A percentile compares a stretch with the other conserved stretches of the same genome.
Conservation (phyloP, 192 early-diverging fungal species). For the Podila minutissima region DNA sequence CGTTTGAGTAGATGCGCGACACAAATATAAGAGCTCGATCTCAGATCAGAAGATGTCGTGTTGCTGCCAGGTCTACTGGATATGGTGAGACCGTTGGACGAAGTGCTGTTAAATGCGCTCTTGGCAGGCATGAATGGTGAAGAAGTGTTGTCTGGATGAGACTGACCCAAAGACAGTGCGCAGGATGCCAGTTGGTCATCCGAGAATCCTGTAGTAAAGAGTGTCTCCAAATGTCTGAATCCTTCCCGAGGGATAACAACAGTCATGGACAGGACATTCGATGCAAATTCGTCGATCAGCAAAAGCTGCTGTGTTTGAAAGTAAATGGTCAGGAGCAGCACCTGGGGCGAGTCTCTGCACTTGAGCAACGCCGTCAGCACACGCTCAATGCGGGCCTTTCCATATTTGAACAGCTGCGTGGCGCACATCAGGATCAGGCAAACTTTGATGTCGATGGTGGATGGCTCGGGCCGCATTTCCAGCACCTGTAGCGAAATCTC, state of each 20-base stretch:
- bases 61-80: background rate
- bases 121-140: background rate
- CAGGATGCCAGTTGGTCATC: conserved; percentile 28
- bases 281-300: conserved; percentile 37
- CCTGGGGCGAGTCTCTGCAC: conserved; percentile 31
- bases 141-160: background rate
- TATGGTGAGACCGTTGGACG: background rate
- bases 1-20: conserved; percentile 30
- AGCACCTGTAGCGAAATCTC: conserved; percentile 37
- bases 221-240: conserved; percentile 22
- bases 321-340: conserved; percentile 19
- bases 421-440: conserved; percentile 44
- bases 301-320: conserved; percentile 28
- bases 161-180: conserved; percentile 26
- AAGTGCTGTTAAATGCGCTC: background rate
- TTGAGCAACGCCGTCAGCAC: conserved; percentile 21
- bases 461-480: conserved; percentile 34
- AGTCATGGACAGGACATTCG: conserved; percentile 29
- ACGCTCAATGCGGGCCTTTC: conserved; percentile 12
- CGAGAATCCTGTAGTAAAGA: conserved; percentile 23
- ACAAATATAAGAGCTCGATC: conserved; percentile 30
- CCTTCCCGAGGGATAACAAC: conserved; percentile 33
- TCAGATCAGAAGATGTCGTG: conserved; percentile 6
- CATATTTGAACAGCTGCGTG: conserved; percentile 39
- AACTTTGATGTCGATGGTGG: conserved; percentile 37